Evolutionary conservation across 805 yeast species (phyloP), one percentile per base, ranked within the genome.

Genomic region (Pichia membranifaciens): DNA sequence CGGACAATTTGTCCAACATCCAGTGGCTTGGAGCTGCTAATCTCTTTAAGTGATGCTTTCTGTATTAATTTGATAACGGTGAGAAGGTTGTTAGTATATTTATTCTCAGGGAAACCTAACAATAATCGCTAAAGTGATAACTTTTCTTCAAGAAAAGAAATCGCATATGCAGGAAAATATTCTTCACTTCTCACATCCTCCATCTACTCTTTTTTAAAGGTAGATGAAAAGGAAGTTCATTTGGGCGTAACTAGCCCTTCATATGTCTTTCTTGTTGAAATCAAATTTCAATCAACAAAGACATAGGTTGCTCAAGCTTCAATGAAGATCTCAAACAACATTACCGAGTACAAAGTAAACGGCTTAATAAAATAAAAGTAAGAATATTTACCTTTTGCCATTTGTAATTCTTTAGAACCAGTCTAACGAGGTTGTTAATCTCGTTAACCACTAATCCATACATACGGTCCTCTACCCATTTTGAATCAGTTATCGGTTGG

Each of bases 21-120:
- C 99, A 93, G 85, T 93, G 99, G 81, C 90, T 85, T 82, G 99
- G 99, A 75, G 99, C 99, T 75, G 98, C 96, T 78, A 91, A 85
- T 85, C 98, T 89, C 84, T 91, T 90, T 75, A 90, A 84, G 76
- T 91, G 97, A 84, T 91, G 90, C 90, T 89, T 88, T 85, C 90
- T 86, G 71, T 66, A 43, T n/a, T n/a, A n/a, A n/a, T n/a, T n/a
- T n/a, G n/a, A n/a, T n/a, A n/a, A n/a, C n/a, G 15, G 2, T 28
- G 5, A n/a, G 18, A 7, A 20, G 0, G 29, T 21, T 35, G 42
- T 44, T 29, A 37, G 39, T 35, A 44, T 21, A 15, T 15, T n/a
- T 18, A 15, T 35, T 17, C 7, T 22, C 18, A n/a, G n/a, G n/a
- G n/a, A n/a, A n/a, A n/a, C n/a, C n/a, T n/a, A n/a, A n/a, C n/a